A percentile compares a stretch with the other conserved stretches of the same genome.
Conservation (phyloP, 176 grass and related monocot genomes). For the bread wheat (Triticum aestivum) region IWGSC_CS_RefSeq_v2.1 NC_057810.1:59708823-59709322, state of each 20-base stretch:
- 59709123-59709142: slow-evolving; percentile 34
- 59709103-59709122: slow-evolving; percentile 50
- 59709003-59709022: slow-evolving; percentile 46
- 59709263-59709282: no score
- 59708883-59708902: neutral
- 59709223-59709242: neutral
- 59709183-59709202: neutral
- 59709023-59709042: slow-evolving; percentile 36
- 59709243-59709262: neutral
- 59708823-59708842: slow-evolving; percentile 24
- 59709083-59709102: slow-evolving; percentile 54
- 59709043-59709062: slow-evolving; percentile 51
- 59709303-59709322: neutral
- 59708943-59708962: slow-evolving; percentile 52
- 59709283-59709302: no score
- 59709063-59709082: slow-evolving; percentile 69
- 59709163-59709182: neutral
- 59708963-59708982: slow-evolving; percentile 75
- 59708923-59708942: neutral
- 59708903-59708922: neutral
- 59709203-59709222: neutral
- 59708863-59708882: neutral
- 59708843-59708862: slow-evolving; percentile 45
- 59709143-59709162: neutral
- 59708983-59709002: slow-evolving; percentile 49